A percentile compares a stretch with the other conserved stretches of the same genome.
Evolutionary conservation across 805 yeast species (phyloP).

Genomic region (Suhomyces kilbournensis): DNA sequence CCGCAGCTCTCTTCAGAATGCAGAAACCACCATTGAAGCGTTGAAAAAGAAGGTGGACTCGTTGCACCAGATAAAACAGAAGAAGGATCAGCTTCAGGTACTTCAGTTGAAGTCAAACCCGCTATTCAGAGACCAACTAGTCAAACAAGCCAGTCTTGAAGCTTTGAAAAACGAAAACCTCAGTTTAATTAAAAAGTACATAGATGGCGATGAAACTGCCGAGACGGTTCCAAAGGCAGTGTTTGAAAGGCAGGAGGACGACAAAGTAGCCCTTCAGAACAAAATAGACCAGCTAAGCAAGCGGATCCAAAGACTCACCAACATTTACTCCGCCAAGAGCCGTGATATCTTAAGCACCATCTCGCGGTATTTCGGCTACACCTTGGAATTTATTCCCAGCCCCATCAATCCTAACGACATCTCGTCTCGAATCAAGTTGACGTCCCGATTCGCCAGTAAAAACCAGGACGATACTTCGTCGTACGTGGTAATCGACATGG

Average conservation of each 20-base stretch:
- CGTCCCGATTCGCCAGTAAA: slow-evolving; percentile 38
- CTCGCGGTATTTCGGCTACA: slow-evolving; percentile 67
- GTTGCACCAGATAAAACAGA: slow-evolving; percentile 16
- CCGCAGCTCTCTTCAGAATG: neutral
- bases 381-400: slow-evolving; percentile 58
- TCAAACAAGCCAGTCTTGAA: slow-evolving; percentile 51
- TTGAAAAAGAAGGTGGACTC: slow-evolving; percentile 37
- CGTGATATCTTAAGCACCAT: slow-evolving; percentile 67
- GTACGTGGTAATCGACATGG: slow-evolving; percentile 56
- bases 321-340: slow-evolving; percentile 64
- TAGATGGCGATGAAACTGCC: slow-evolving; percentile 11
- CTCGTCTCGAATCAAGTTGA: slow-evolving; percentile 55
- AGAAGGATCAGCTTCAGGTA: slow-evolving; percentile 38
- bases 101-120: slow-evolving; percentile 69
- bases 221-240: slow-evolving; percentile 56
- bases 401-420: slow-evolving; percentile 42
- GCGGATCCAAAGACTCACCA: slow-evolving; percentile 49
- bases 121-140: slow-evolving; percentile 54
- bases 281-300: slow-evolving; percentile 51
- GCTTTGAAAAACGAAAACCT: slow-evolving; percentile 57
- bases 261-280: slow-evolving; percentile 45
- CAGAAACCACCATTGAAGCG: slow-evolving; percentile 30
- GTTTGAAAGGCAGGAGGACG: slow-evolving; percentile 59
- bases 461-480: slow-evolving; percentile 27
- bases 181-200: slow-evolving; percentile 40